Evolutionary conservation across 2,329 filamentous ascomycete genomes (phyloP).

Genomic region (Phialemonium atrogriseum): DNA sequence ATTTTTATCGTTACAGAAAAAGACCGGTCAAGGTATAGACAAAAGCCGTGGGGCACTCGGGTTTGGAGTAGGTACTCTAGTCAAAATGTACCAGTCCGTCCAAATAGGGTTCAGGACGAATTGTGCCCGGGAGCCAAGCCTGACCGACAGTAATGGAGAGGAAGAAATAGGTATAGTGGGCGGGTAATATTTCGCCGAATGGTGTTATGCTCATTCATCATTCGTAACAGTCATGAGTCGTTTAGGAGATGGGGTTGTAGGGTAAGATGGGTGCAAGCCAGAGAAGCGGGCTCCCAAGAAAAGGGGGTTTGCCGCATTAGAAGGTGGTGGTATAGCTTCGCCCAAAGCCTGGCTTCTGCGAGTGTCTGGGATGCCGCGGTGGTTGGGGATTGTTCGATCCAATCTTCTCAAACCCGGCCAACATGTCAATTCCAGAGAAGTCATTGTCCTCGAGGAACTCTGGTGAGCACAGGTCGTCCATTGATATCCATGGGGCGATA

Average conservation of each 20-base stretch:
- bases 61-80: conserved; percentile 1
- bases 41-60: conserved; percentile 2
- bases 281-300: conserved; percentile 3
- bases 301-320: conserved; percentile 8
- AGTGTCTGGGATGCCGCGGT: conserved; percentile 12
- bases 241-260: neutral
- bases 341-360: conserved; percentile 25
- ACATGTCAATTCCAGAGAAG: conserved; percentile 57
- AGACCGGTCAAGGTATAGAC: neutral
- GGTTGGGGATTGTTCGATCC: conserved; percentile 35
- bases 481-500: conserved; percentile 28
- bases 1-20: conserved; percentile 5
- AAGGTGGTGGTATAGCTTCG: conserved; percentile 25
- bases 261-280: conserved; percentile 3
- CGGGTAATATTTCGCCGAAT: neutral
- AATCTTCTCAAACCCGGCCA: conserved; percentile 70
- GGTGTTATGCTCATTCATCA: conserved; percentile 1
- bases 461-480: conserved; percentile 44
- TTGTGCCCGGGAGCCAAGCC: neutral
- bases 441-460: conserved; percentile 55
- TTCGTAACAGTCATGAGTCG: conserved; percentile 2
- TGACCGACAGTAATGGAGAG: neutral
- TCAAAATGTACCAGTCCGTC: conserved; percentile 1
- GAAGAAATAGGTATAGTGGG: neutral
- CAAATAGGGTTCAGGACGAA: neutral